Evolutionary conservation across 768 basidiomycete genomes (phyloP), one percentile per base, ranked within the genome.

Genomic region (Cyclocybe aegerita): DNA sequence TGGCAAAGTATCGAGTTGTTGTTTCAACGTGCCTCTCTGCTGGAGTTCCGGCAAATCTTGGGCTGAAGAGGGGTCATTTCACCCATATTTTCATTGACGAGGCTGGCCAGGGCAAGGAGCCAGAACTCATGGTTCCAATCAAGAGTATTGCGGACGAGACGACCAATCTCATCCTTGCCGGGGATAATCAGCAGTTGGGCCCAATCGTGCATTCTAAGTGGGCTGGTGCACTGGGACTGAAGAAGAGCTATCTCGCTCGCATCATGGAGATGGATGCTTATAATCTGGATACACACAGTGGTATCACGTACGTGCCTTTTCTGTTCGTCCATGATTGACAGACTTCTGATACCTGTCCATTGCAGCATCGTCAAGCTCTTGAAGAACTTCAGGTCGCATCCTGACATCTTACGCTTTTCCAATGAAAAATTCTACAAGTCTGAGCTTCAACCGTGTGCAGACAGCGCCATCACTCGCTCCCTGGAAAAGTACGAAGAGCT

Each of bases 31-130:
- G 83, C 60, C 54, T 81, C 8, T 78, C 81, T 0, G 83, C 74
- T 0, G 72, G 72, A 4, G 68, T 80, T 1, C 73, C 78, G 3
- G 71, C 75, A 23, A 70, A 70, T 4, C 55, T 83, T 7, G 82
- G 82, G 0, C 35, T 83, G 16, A 60, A 65, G 30, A 65, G 73
- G 10, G 84, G 83, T 0, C 80, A 83, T 59, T 86, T 79, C 55
- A 76, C 64, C 0, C 80, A 85, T 53, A 79, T 86, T 12, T 80
- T 86, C 55, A 66, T 83, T 36, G 84, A 86, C 55, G 84, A 86
- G 52, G 84, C 82, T 4, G 83, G 82, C 0, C 83, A 86, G 56
- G 83, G 77, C 0, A 75, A 75, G 36, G 84, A 86, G 55, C 82
- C 84, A 0, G 78, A 82, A 54, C 62, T 74, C 6, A 78, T 85